Conservation (phyloP, 2,329 filamentous ascomycete genomes). For the Didymella sp. region DNA sequence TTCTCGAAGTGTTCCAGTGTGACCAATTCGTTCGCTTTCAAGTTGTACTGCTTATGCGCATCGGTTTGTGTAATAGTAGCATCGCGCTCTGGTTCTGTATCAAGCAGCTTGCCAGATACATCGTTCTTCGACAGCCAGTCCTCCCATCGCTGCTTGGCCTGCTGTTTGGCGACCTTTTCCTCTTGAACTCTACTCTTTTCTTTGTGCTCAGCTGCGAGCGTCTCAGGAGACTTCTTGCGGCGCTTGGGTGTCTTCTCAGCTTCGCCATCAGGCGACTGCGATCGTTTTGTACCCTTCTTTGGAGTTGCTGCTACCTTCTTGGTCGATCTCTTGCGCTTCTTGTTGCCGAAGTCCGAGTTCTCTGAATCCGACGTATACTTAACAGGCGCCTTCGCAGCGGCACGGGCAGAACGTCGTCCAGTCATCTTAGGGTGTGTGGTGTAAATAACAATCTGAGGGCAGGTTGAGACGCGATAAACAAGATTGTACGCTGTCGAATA, state of each 20-base stretch:
- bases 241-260: conserved; percentile 15
- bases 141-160: conserved; percentile 13
- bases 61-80: conserved; percentile 10
- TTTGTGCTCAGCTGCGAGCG: conserved; percentile 5
- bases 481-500: background rate
- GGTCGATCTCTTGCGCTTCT: conserved; percentile 9
- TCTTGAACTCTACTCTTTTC: conserved; percentile 5
- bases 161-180: conserved; percentile 10
- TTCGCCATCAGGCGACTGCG: background rate
- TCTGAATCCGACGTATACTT: conserved; percentile 26
- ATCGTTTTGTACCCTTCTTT: conserved; percentile 5
- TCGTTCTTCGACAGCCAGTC: conserved; percentile 10
- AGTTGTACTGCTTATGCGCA: background rate
- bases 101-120: conserved; percentile 7
- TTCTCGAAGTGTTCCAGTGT: conserved; percentile 4
- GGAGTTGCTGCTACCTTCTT: background rate
- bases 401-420: conserved; percentile 20
- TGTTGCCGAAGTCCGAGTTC: conserved; percentile 21
- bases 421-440: conserved; percentile 15
- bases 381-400: conserved; percentile 20
- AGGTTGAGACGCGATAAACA: background rate
- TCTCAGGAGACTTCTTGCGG: conserved; percentile 6
- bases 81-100: background rate
- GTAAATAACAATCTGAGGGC: background rate
- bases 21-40: conserved; percentile 4